Evolutionary conservation across 176 grass and related monocot genomes (phyloP), one percentile per base, ranked within the genome.

Genomic region (Carex littledalei): DNA sequence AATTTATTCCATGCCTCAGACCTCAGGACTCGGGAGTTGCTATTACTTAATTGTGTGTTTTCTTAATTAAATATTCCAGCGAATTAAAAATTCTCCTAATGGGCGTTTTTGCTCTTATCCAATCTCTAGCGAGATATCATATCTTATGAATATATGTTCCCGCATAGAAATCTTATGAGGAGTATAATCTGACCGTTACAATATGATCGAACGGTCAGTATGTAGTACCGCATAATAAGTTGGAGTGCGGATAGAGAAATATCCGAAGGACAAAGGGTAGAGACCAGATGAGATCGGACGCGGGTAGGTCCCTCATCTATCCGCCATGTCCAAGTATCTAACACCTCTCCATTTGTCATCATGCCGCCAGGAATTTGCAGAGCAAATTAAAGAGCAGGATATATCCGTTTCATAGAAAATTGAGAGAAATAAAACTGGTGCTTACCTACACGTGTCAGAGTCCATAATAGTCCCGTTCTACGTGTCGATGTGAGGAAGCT

Each of bases 261-360:
- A 87, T 78, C 85, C 83, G 87, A n/a, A 70, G 84, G 53, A 86
- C 39, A 64, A 49, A 63, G 39, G 35, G 20, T 15, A 78, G 43
- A 59, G 82, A 84, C 31, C 21, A 89, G 80, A 86, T 85, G 85
- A 84, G 92, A 89, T 84, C 83, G 82, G 50, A n/a, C 17, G 13
- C 32, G 6, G 3, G 82, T 56, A 85, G 80, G 72, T 20, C 81
- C 82, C 69, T 0, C 24, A 8, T 21, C 17, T 8, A 7, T 47
- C 66, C 26, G 13, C 53, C 56, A 24, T 67, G 60, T 67, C 63
- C 13, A 0, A 18, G 6, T 34, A 31, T 12, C 14, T 8, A 29
- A 37, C 1, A 17, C 26, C 53, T 80, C 77, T 80, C 77, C 24
- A 37, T 24, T 80, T 57, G 14, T 3, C 1, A 58, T 14, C 39